Evolutionary conservation across 2,329 filamentous ascomycete genomes (phyloP), one percentile per base, ranked within the genome.

Genomic region (Rutstroemia sp.): DNA sequence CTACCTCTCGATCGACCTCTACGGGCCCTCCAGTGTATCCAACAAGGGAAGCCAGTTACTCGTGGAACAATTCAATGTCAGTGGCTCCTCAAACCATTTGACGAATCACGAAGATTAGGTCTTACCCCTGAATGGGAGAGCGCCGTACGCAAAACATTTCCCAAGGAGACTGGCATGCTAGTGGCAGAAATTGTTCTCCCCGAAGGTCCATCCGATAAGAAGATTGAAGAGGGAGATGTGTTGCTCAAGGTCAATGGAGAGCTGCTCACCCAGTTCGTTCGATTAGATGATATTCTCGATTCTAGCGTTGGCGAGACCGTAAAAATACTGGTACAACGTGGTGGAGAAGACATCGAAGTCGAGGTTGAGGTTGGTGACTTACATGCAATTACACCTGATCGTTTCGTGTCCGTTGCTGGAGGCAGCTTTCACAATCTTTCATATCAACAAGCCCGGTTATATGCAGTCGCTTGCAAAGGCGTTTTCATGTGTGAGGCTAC

Each of bases 1-100:
- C 77, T 99, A 5, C 94, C 94, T 1, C 78, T 99, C 14, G 92
- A 99, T 70, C 86, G 94, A 56, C 94, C 95, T 0, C 73, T 92
- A 42, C 84, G 94, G 61, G 94, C 94, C 1, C 77, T 99, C 54
- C 81, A 90, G 68, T 95, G 91, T 67, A 86, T 99, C 55, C 90
- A 88, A 69, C 78, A 86, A 62, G 85, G 83, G 37, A 81, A 85
- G 64, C 81, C 81, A 2, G 86, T 99, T 52, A 84, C 86, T n/a
- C 82, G 94, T 65, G 94, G 94, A 48, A 95, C 94, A n/a, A 95
- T 99, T 50, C 94, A 99, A 73, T 95, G 90, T 60, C 94, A 99
- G 70, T 99, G 95, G 80, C 80, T 97, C 53, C 81, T 99, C 60
- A 97, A 97, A 72, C 90, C 94, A 0, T 99, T 99, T 65, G 95